Evolutionary conservation across 2,329 filamentous ascomycete species (phyloP), one percentile per base, ranked within the genome.

Genomic region (Thielaviopsis cerberus): DNA sequence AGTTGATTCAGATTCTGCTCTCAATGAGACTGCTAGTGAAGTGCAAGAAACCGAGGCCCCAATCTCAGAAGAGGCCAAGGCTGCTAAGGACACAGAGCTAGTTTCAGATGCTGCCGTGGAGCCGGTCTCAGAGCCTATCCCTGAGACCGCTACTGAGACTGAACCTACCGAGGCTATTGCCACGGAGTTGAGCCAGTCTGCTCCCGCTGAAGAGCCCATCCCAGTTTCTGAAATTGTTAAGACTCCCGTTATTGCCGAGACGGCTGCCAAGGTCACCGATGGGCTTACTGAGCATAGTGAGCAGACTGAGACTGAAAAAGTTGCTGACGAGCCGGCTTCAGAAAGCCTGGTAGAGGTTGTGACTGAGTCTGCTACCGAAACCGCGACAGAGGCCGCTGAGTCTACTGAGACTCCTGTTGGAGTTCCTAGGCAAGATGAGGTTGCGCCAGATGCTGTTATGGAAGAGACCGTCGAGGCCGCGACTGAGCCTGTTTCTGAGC

Each of bases 21-120:
- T 37, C 10, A 20, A 51, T 13, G 48, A 51, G 48, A 22, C 48
- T 17, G 7, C n/a, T 51, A 20, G 20, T 17, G 17, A 22, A 61
- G 27, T 58, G 56, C 13, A 61, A 51, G 45, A 50, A 24, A 41
- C 55, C 22, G 53, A 54, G 13, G 41, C 57, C 23, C 30, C 41
- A 15, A 48, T 48, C 45, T 54, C 57, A 51, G 34, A 41, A 54
- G 57, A 62, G 24, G 51, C 58, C 52, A 26, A 13, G 20, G 3
- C 23, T 25, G 23, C 41, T 11, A 25, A 30, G 30, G 57, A 60
- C 11, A 61, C 57, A 24, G 62, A 60, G 23, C 59, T 59, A 4
- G 48, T 30, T 34, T 56, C 56, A n/a, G 57, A 59, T 4, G 55
- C 57, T 20, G 58, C 54, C 11, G 24, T 51, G 24, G 62, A 60